Evolutionary conservation across 108 stramenopile species (phyloP).

Genomic region (Stephanodiscus triporus): DNA sequence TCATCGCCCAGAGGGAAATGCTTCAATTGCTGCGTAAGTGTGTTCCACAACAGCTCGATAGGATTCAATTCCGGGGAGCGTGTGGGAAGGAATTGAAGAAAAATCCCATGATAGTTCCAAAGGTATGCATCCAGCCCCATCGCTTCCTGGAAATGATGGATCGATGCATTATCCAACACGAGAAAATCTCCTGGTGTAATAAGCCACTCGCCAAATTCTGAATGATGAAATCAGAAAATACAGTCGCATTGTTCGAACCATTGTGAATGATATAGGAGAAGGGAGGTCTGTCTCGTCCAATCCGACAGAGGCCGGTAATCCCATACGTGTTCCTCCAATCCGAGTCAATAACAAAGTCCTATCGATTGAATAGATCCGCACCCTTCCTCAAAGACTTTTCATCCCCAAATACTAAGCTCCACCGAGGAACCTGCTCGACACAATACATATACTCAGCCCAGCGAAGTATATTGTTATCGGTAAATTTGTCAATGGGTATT

Average conservation of each 20-base stretch:
- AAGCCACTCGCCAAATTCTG: background rate
- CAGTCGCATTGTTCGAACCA: background rate
- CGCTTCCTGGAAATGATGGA: background rate
- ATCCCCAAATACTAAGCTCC: background rate
- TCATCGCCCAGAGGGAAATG: background rate
- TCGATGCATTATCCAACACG: background rate
- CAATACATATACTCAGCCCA: background rate
- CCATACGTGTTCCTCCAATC: background rate
- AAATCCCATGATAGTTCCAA: background rate
- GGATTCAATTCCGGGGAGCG: background rate
- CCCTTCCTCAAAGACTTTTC: background rate
- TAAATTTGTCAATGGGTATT: background rate
- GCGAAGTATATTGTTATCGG: background rate
- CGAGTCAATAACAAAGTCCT: background rate
- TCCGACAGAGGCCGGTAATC: background rate
- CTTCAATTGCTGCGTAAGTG: background rate
- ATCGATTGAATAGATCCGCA: background rate
- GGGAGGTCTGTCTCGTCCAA: background rate
- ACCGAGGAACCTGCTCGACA: background rate
- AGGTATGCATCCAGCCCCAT: background rate
- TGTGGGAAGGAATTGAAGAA: background rate
- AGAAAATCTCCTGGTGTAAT: background rate
- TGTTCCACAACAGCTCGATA: background rate
- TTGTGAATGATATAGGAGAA: background rate
- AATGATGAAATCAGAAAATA: too few species aligned